These are phyloP conservation scores for Betula pendula DNA, from an alignment of 306 rosid genomes.

Conservation along the genomic window DNA sequence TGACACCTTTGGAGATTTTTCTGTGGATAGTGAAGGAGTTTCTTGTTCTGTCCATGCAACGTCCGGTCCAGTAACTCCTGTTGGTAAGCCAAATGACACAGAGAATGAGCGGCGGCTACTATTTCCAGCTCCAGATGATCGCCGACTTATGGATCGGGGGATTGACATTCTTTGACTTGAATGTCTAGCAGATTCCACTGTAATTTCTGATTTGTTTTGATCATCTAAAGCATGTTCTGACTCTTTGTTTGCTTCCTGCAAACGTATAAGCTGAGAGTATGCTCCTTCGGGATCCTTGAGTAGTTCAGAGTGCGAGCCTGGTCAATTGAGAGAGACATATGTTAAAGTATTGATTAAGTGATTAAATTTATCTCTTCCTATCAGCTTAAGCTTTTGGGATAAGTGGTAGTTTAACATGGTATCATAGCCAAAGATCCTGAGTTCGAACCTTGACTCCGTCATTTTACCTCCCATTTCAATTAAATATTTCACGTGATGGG, in stretches of 20 bases:
- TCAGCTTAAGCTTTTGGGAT: too few species aligned
- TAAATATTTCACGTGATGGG: too few species aligned
- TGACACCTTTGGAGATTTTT: background rate
- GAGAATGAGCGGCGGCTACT: constrained; percentile 3
- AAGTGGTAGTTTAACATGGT: too few species aligned
- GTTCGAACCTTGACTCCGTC: too few species aligned
- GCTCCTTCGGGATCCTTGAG: constrained; percentile 60
- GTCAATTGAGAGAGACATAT: constrained; percentile 18
- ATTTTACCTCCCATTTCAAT: too few species aligned
- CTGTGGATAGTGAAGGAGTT: too few species aligned
- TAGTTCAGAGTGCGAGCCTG: constrained; percentile 66
- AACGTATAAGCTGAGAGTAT: constrained; percentile 60
- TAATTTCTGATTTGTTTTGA: constrained; percentile 4
- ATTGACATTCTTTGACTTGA: constrained; percentile 26
- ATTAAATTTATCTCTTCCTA: too few species aligned
- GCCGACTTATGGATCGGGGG: constrained; percentile 23
- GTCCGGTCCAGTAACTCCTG: constrained; percentile 1
- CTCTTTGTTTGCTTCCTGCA: constrained; percentile 44
- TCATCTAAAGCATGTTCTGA: constrained; percentile 12
- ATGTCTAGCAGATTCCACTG: background rate
- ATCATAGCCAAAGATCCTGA: too few species aligned
- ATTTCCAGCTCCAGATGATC: constrained; percentile 21
- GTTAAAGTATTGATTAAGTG: too few species aligned
- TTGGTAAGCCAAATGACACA: constrained; percentile 7
- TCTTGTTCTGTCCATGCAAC: background rate